A percentile compares a stretch with the other conserved stretches of the same genome.
phyloP scores from a whole-genome alignment of 1,284 basidiomycete genomes.

The Schizophyllum amplum region DNA sequence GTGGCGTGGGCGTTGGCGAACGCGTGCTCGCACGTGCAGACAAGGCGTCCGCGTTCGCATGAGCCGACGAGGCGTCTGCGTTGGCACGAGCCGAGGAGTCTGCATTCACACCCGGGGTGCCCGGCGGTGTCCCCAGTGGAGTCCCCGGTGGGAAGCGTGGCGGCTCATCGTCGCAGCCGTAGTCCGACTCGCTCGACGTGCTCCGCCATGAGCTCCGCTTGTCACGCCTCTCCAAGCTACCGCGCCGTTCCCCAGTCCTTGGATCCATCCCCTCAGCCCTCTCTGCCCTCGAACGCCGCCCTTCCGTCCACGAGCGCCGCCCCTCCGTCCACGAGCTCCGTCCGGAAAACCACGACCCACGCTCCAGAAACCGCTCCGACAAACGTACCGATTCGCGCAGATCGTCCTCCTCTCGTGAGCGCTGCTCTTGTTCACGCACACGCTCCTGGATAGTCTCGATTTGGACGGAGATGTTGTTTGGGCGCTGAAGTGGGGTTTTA shows the following conservation, averaged over 20 bases:
- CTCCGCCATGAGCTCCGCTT: too few relatives aligned
- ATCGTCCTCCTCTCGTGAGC: background rate
- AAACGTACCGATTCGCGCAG: background rate
- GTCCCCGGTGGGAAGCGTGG: background rate
- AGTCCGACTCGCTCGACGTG: too few relatives aligned
- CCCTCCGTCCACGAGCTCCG: too few relatives aligned
- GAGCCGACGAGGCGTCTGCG: background rate
- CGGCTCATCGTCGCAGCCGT: too few relatives aligned
- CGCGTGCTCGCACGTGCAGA: background rate
- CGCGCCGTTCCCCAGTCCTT: too few relatives aligned
- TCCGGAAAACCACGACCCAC: too few relatives aligned
- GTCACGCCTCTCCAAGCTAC: too few relatives aligned
- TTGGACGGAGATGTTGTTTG: conserved; percentile 40
- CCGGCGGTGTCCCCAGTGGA: background rate
- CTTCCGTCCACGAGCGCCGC: too few relatives aligned
- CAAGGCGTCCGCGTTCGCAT: background rate
- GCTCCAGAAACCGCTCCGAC: background rate
- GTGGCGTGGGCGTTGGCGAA: background rate
- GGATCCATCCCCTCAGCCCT: too few relatives aligned
- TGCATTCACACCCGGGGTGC: background rate
- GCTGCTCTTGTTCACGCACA: background rate
- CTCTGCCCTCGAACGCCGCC: too few relatives aligned
- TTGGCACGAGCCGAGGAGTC: background rate
- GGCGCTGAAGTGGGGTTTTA: conserved; percentile 20
- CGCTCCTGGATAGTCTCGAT: conserved; percentile 24